Base-by-base conservation (phyloP, 1,139 yeast genomes). In the Yamadazyma triangularis region DNA sequence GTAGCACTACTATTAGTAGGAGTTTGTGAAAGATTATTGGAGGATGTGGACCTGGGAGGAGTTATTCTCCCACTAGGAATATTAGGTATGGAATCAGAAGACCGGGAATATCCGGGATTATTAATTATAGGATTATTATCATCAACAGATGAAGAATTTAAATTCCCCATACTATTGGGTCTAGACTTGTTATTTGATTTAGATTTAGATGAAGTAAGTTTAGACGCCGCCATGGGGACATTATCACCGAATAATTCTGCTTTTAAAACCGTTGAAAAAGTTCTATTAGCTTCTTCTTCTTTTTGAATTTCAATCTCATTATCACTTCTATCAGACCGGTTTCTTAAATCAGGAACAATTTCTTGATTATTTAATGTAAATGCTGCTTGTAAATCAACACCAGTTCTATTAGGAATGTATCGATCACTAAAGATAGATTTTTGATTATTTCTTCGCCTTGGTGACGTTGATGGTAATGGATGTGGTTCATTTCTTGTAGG, bases 161-260 rank as follows among this genome's bases (percentile, higher is more conserved):
- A 39, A 28, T 41, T 45, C 4, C 58, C 57, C 4, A 56, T 45
- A 34, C 55, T 51, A 30, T 45, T 46, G 4, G 59, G 58, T 26
- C 58, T 24, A 11, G 43, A 31, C 20, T 37, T 39, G 8, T 13
- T 27, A 6, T 30, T 31, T 2, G 39, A 32, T 18, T 33, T 37
- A 2, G 57, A 37, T 26, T 60, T 46, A 33, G 56, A 56, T 2
- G 67, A 64, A 1, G 73, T 57, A 7, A 18, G 9, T 7, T 18
- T 18, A 18, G 20, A 18, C 6, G 20, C 20, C 3, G 77, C 73
- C 56, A 68, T 64, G 2, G 88, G 87, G 2, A 83, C 78, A 37
- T 83, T 76, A 48, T 83, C 93, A 7, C 97, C 97, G 64, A 91
- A 91, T 25, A 91, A 62, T 53, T 91, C 99, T 19, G 94, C 87